Conservation (phyloP, 768 basidiomycete species). For the Rhodotorula diobovata region DNA sequence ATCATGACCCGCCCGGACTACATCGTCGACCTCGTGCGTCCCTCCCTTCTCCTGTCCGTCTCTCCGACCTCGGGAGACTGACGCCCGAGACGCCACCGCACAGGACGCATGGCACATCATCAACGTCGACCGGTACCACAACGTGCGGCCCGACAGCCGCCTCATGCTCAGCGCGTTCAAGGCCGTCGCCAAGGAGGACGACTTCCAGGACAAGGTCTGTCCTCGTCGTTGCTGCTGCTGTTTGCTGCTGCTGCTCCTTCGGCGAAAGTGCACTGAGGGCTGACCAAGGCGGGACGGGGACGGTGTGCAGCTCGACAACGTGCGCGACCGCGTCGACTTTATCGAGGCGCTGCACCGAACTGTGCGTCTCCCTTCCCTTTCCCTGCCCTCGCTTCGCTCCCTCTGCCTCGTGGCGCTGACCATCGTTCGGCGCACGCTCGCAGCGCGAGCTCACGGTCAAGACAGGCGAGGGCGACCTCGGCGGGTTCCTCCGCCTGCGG, state of each 20-base stretch:
- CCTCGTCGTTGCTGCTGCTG: neutral
- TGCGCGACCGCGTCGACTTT: slow-evolving; percentile 72
- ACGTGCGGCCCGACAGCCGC: slow-evolving; percentile 75
- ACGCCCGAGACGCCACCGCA: neutral
- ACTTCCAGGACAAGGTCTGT: slow-evolving; percentile 61
- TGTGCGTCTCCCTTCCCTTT: neutral
- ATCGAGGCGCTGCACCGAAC: slow-evolving; percentile 81
- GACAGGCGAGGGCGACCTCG: slow-evolving; percentile 33
- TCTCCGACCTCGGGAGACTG: neutral
- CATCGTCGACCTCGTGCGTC: slow-evolving; percentile 60
- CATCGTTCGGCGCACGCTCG: too few species aligned
- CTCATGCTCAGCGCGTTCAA: slow-evolving; percentile 68
- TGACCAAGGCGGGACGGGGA: too few species aligned
- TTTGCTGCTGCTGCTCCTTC: neutral
- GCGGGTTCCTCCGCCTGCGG: slow-evolving; percentile 32
- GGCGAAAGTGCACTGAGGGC: too few species aligned
- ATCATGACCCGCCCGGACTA: slow-evolving; percentile 75
- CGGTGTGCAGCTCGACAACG: slow-evolving; percentile 56
- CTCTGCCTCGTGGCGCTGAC: too few species aligned
- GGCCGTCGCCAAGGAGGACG: slow-evolving; percentile 66
- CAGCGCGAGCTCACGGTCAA: slow-evolving; percentile 63
- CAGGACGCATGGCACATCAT: slow-evolving; percentile 51
- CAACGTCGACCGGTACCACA: slow-evolving; percentile 57
- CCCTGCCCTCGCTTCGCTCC: neutral
- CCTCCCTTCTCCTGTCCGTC: neutral